Evolutionary conservation across 1,139 yeast species (phyloP).

Genomic region (Suhomyces kunorum): DNA sequence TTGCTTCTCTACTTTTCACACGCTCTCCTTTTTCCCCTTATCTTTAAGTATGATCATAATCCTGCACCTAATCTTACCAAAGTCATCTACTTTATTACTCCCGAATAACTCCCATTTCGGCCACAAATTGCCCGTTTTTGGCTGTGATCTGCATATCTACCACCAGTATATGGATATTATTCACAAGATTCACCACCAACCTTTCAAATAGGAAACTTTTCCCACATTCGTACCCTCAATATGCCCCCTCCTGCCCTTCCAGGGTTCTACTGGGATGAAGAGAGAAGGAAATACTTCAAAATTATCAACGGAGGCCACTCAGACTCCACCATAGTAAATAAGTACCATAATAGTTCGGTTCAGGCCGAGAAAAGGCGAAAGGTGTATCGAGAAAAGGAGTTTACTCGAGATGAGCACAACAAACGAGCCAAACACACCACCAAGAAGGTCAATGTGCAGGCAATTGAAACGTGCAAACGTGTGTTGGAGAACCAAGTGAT

Average conservation of each 20-base stretch:
- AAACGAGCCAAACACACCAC: not conserved
- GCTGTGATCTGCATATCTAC: too few species aligned
- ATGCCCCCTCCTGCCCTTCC: conserved; percentile 33
- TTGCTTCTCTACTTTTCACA: too few species aligned
- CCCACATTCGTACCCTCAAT: not conserved
- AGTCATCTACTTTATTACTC: too few species aligned
- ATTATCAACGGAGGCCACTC: conserved; percentile 39
- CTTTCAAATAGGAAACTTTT: not conserved
- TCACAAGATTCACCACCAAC: too few species aligned
- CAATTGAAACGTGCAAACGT: not conserved
- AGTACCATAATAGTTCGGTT: conserved; percentile 38
- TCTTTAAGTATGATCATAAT: too few species aligned
- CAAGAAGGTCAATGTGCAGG: not conserved
- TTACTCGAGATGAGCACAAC: not conserved
- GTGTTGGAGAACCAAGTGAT: not conserved
- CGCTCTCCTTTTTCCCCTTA: too few species aligned
- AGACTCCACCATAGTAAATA: conserved; percentile 15
- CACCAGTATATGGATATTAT: too few species aligned
- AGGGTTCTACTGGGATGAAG: conserved; percentile 50
- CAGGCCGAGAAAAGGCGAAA: conserved; percentile 33
- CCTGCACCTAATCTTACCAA: too few species aligned
- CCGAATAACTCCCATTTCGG: too few species aligned
- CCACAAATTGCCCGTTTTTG: too few species aligned
- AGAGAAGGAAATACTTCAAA: conserved; percentile 46
- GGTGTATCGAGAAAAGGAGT: conserved; percentile 10